Conservation (phyloP, 1,139 yeast species). For the Suhomyces bolitotheri region DNA sequence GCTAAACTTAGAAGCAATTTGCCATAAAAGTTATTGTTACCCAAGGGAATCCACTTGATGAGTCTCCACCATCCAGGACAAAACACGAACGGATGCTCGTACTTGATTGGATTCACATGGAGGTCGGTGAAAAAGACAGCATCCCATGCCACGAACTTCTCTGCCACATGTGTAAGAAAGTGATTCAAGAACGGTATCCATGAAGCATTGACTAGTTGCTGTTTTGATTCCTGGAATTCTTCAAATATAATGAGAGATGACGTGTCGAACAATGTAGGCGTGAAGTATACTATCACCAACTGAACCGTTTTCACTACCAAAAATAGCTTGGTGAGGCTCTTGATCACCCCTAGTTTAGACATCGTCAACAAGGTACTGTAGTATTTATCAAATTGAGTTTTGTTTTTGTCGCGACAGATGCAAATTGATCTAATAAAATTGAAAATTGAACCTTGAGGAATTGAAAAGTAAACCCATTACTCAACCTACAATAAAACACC, state of each 20-base stretch:
- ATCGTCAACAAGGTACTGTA: neutral
- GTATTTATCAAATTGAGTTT: neutral
- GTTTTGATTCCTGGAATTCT: constrained; percentile 10
- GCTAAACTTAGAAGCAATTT: constrained; percentile 46
- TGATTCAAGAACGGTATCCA: constrained; percentile 7
- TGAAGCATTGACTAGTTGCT: constrained; percentile 6
- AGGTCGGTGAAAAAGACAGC: constrained; percentile 70
- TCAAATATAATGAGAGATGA: constrained; percentile 34
- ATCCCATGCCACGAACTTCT: constrained; percentile 79
- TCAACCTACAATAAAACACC: too few relatives aligned
- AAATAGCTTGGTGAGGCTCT: constrained; percentile 22
- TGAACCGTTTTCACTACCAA: constrained; percentile 31
- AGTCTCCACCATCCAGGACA: constrained; percentile 74
- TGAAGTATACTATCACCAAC: constrained; percentile 29
- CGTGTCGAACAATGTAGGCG: constrained; percentile 43
- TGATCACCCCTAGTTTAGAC: constrained; percentile 1
- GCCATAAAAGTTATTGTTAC: constrained; percentile 37
- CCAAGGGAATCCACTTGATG: constrained; percentile 30
- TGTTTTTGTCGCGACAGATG: constrained; percentile 1
- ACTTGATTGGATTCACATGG: constrained; percentile 51
- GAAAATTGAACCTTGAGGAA: too few relatives aligned
- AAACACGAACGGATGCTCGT: constrained; percentile 90
- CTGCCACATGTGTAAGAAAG: constrained; percentile 25
- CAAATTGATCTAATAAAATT: too few relatives aligned
- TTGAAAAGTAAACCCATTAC: too few relatives aligned